These are phyloP conservation scores for Didymella lethalis DNA, from an alignment of 2,329 filamentous ascomycete species.

Conservation along the genomic window DNA sequence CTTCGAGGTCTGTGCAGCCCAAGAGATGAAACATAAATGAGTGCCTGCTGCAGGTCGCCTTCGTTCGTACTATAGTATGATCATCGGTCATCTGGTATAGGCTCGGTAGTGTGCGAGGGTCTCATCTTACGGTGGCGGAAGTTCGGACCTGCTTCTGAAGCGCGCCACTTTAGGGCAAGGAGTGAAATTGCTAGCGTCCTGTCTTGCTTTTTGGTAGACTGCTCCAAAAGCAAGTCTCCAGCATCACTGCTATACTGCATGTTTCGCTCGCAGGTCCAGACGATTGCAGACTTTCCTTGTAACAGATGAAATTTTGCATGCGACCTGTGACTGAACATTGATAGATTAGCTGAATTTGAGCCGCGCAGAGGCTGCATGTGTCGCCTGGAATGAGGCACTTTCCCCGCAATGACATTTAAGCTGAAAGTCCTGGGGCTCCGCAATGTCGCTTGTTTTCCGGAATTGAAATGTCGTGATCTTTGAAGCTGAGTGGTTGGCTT, in stretches of 20 bases:
- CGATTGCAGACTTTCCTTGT: neutral
- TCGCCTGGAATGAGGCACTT: neutral
- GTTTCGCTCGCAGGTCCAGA: neutral
- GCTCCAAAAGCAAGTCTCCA: neutral
- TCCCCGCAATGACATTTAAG: slow-evolving; percentile 5
- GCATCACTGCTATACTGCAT: neutral
- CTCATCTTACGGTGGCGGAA: slow-evolving; percentile 30
- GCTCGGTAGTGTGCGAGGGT: slow-evolving; percentile 22
- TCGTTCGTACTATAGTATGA: slow-evolving; percentile 34
- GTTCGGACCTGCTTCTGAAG: slow-evolving; percentile 21
- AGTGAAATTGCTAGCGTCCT: neutral
- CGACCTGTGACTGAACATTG: neutral
- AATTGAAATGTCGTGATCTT: neutral
- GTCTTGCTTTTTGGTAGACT: neutral
- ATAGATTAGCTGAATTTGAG: slow-evolving; percentile 12
- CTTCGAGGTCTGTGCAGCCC: slow-evolving; percentile 40
- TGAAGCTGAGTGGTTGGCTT: slow-evolving; percentile 26
- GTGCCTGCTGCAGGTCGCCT: slow-evolving; percentile 33
- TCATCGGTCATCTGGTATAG: slow-evolving; percentile 34
- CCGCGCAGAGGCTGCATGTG: slow-evolving; percentile 1
- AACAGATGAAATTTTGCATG: neutral
- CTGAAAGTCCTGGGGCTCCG: neutral
- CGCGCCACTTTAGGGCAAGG: neutral
- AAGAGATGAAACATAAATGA: slow-evolving; percentile 46
- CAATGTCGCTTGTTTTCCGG: neutral